Conservation (phyloP, 1,284 basidiomycete species). For the Ustilago cynodontis region DNA sequence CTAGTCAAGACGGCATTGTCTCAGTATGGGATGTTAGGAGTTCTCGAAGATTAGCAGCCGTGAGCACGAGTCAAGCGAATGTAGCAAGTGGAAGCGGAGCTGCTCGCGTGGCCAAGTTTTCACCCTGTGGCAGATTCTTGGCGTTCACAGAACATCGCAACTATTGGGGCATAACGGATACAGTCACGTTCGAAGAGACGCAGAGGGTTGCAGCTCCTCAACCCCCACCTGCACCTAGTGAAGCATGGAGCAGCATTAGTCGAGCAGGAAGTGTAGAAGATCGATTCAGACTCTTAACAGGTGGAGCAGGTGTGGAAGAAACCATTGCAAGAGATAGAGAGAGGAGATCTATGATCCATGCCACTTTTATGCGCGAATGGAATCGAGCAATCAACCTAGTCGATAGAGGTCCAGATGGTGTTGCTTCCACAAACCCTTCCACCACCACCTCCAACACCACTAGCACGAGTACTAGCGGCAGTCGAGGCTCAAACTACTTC, state of each 20-base stretch:
- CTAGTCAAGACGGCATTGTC: conserved; percentile 85
- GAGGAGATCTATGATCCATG: conserved; percentile 39
- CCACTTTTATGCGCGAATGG: conserved; percentile 44
- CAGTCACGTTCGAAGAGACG: conserved; percentile 44
- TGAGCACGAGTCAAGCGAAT: conserved; percentile 41
- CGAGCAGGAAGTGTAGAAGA: conserved; percentile 12
- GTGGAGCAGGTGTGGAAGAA: conserved; percentile 16
- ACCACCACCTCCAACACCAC: not conserved
- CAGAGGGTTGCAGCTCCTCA: conserved; percentile 29
- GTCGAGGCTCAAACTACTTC: conserved; percentile 15
- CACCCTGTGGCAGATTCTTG: conserved; percentile 54
- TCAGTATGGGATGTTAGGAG: conserved; percentile 73
- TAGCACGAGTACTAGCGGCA: not conserved
- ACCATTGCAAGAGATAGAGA: conserved; percentile 28
- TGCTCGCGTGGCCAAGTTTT: conserved; percentile 56
- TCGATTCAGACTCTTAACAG: conserved; percentile 28
- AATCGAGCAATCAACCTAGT: conserved; percentile 36
- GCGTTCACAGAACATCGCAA: conserved; percentile 60
- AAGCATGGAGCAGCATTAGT: not conserved
- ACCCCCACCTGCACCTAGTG: not conserved
- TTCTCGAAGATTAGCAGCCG: conserved; percentile 57
- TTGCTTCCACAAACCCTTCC: not conserved
- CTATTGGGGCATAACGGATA: conserved; percentile 54
- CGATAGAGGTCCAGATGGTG: conserved; percentile 9
- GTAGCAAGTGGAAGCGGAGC: conserved; percentile 46